Evolutionary conservation across 1,284 basidiomycete species (phyloP).

Genomic region (Marasmius fiardii): DNA sequence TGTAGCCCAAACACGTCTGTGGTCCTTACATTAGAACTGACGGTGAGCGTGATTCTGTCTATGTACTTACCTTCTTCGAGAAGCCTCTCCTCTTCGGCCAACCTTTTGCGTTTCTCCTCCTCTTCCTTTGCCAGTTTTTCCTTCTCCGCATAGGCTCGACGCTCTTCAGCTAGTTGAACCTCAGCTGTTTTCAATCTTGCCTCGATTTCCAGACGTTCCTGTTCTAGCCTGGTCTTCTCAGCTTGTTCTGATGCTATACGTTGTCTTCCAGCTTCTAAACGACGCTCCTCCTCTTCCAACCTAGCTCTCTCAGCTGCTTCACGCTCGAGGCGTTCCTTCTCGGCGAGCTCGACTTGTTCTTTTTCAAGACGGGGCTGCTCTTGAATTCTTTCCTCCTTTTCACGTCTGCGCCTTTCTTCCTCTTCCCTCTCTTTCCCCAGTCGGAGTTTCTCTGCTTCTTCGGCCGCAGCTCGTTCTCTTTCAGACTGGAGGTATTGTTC

Average conservation of each 20-base stretch:
- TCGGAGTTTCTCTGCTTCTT: constrained; percentile 27
- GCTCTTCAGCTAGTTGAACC: constrained; percentile 23
- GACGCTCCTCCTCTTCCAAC: constrained; percentile 28
- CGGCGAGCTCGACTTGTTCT: constrained; percentile 6
- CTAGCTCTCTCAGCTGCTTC: constrained; percentile 27
- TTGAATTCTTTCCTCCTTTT: constrained; percentile 29
- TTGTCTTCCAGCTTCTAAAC: constrained; percentile 30
- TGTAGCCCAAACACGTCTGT: constrained; percentile 14
- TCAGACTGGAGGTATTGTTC: not conserved
- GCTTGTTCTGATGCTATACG: constrained; percentile 25
- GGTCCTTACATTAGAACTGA: not conserved
- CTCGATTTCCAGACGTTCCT: constrained; percentile 16
- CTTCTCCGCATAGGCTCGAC: constrained; percentile 26
- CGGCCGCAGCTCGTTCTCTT: constrained; percentile 24
- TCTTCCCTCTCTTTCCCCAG: constrained; percentile 27
- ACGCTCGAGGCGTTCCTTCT: constrained; percentile 26
- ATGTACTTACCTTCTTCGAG: constrained; percentile 12
- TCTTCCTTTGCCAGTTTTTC: constrained; percentile 32
- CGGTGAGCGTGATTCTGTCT: not conserved
- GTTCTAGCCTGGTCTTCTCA: constrained; percentile 21
- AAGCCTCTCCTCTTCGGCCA: constrained; percentile 10
- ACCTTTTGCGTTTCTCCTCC: constrained; percentile 19
- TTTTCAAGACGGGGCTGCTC: constrained; percentile 26
- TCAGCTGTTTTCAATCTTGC: constrained; percentile 10
- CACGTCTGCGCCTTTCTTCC: constrained; percentile 30